Evolutionary conservation across 345 rosid genomes (phyloP), one percentile per base, ranked within the genome.

Genomic region (Mallotus nudiflorus): DNA sequence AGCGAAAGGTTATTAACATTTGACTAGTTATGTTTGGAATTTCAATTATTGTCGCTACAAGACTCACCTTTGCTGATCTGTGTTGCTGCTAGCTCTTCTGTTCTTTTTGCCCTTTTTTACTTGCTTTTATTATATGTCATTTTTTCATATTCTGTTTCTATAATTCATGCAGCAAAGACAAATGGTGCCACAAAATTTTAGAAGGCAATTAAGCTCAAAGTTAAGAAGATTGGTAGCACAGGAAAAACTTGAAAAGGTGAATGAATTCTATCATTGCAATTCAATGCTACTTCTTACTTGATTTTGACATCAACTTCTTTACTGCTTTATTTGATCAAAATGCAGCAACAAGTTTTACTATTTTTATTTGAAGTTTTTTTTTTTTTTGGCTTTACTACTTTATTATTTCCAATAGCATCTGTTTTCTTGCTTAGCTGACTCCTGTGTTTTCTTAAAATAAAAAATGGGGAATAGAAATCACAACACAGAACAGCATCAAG

Each of bases 181-280:
- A 69, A 87, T 75, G 72, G 86, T 87, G 76, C 88, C 96, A 31
- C 84, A 68, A 72, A 89, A 85, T 71, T 89, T 89, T 77, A 89
- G 84, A 82, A 91, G 88, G 84, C 74, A 67, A 71, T 86, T 93
- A 64, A 78, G 84, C 72, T 75, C 97, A 72, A 88, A 85, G 84
- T 77, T 91, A 84, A 88, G 92, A 82, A 87, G 94, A 78, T 85
- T 93, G 75, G 92, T 87, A 75, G 71, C 65, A n/a, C 87, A 82
- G 82, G 91, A 83, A 15, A 93, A 89, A 83, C 90, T 93, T 60
- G 86, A 84, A 73, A 89, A 88, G 97, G 94, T 93, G 68, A 80
- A 71, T 68, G 70, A 39, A 18, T 48, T 53, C 8, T 49, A 33
- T 20, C 18, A 12, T 53, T 37, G n/a, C 45, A 57, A n/a, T n/a